Evolutionary conservation across 2,329 filamentous ascomycete genomes (phyloP), one percentile per base, ranked within the genome.

Genomic region (Hymenoscyphus repandus): DNA sequence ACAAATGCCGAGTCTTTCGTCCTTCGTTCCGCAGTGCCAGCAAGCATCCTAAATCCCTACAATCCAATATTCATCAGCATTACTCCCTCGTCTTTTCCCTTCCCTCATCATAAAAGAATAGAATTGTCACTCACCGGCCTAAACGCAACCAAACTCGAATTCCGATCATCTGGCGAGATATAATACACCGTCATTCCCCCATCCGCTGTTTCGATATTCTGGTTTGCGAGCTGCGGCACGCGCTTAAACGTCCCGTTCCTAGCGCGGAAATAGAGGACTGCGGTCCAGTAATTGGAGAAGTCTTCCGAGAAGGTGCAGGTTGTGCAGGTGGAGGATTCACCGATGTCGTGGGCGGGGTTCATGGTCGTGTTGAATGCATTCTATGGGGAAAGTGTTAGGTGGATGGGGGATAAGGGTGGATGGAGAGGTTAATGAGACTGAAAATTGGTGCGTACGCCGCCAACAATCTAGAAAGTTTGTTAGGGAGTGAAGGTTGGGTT

Each of bases 221-320:
- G 33, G 30, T 50, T 50, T 2, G n/a, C 30, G 10, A 50, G 15
- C 22, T 45, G 41, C 12, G 41, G 48, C 6, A 50, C 48, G 34
- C 48, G 48, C 17, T 50, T 45, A 33, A 50, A 50, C 13, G 41
- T 50, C 13, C 48, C 48, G 18, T 50, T 50, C 15, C 18, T 41
- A 17, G 48, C 48, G 32, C 48, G 42, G 48, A 50, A 50, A 15
- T 50, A 50, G 22, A 50, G 36, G 7, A 50, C 42, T 1, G 48
- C 48, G 11, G 48, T 50, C 48, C 48, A 50, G 12, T 50, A 50
- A 18, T 50, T 50, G 11, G 48, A 50, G 18, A 50, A 50, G 18
- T 50, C 48, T 27, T 46, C 48, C 13, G 42, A 40, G 30, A 50
- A 50, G 36, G 42, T 45, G 30, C 48, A 50, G 10, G 45, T 47